Conservation (phyloP, 768 basidiomycete species). For the Gymnopilus junonius region DNA sequence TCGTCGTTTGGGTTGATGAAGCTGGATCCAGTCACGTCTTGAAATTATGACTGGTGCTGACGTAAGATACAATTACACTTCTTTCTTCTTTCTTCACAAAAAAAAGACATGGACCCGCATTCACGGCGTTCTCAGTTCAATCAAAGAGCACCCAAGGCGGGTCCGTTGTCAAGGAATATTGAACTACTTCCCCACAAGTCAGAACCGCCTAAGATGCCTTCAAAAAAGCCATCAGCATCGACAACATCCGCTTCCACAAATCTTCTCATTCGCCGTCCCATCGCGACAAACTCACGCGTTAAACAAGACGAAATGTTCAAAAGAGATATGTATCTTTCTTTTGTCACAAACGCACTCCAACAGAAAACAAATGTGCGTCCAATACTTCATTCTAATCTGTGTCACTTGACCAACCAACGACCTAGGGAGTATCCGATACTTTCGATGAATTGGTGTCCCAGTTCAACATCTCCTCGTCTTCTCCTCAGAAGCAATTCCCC, state of each 20-base stretch:
- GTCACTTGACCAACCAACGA: constrained; percentile 12
- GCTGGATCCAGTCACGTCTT: constrained; percentile 6
- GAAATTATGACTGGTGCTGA: constrained; percentile 22
- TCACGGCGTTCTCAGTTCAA: constrained; percentile 79
- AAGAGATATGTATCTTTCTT: constrained; percentile 85
- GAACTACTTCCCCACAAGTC: constrained; percentile 38
- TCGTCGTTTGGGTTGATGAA: constrained; percentile 28
- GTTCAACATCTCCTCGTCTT: constrained; percentile 61
- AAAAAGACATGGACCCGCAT: constrained; percentile 70
- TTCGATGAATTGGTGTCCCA: constrained; percentile 92
- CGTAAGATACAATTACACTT: constrained; percentile 22
- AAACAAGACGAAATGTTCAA: constrained; percentile 78
- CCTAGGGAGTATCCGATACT: constrained; percentile 68
- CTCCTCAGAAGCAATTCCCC: constrained; percentile 14
- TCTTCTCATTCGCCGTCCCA: constrained; percentile 49
- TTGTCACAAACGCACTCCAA: constrained; percentile 79
- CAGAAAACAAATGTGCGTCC: constrained; percentile 69
- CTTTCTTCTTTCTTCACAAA: constrained; percentile 20
- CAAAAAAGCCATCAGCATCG: constrained; percentile 47
- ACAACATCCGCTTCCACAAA: constrained; percentile 32
- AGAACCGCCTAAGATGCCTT: constrained; percentile 31
- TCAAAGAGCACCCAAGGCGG: constrained; percentile 69
- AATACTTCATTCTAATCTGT: constrained; percentile 4
- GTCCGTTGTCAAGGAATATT: constrained; percentile 51
- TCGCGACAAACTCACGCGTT: constrained; percentile 79